These are phyloP conservation scores for Russula compacta DNA, from an alignment of 768 basidiomycete species.

Conservation along the genomic window DNA sequence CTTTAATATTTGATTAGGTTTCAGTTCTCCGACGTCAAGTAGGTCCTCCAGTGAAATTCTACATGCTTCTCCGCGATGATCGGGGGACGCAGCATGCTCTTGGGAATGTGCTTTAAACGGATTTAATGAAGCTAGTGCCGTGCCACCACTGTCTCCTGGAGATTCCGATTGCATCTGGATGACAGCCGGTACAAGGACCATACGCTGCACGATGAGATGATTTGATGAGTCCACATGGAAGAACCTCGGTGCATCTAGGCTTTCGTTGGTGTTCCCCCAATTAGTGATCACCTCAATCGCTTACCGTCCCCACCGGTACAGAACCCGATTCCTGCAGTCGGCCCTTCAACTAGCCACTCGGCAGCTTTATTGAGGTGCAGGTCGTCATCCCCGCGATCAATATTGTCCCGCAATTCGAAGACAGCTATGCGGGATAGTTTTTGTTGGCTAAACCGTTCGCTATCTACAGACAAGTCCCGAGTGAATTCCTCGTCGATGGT, in stretches of 20 bases:
- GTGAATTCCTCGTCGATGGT: background rate
- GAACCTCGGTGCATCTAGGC: conserved; percentile 32
- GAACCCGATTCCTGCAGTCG: conserved; percentile 5
- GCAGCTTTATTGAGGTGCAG: background rate
- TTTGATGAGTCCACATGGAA: conserved; percentile 36
- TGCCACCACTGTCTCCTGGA: conserved; percentile 27
- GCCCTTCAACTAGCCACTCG: conserved; percentile 19
- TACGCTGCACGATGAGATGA: conserved; percentile 35
- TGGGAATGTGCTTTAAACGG: conserved; percentile 54
- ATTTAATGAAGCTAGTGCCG: conserved; percentile 44
- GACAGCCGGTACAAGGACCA: conserved; percentile 11
- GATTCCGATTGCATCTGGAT: conserved; percentile 20
- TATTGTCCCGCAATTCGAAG: conserved; percentile 4
- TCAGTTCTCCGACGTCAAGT: conserved; percentile 29
- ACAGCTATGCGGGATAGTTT: conserved; percentile 7
- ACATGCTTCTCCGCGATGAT: conserved; percentile 19
- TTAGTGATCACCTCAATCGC: background rate
- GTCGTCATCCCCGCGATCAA: conserved; percentile 7
- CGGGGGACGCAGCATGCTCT: conserved; percentile 33
- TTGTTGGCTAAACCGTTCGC: background rate
- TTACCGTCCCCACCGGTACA: conserved; percentile 4
- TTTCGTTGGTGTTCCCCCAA: background rate
- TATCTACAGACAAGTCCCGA: background rate
- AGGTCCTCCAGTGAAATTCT: conserved; percentile 30
- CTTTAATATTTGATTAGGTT: conserved; percentile 23